Percentiles rank a stretch among this genome's conserved stretches.
phyloP scores from a whole-genome alignment of 352 stramenopile genomes.

The Heterotrichella gracilis region DNA sequence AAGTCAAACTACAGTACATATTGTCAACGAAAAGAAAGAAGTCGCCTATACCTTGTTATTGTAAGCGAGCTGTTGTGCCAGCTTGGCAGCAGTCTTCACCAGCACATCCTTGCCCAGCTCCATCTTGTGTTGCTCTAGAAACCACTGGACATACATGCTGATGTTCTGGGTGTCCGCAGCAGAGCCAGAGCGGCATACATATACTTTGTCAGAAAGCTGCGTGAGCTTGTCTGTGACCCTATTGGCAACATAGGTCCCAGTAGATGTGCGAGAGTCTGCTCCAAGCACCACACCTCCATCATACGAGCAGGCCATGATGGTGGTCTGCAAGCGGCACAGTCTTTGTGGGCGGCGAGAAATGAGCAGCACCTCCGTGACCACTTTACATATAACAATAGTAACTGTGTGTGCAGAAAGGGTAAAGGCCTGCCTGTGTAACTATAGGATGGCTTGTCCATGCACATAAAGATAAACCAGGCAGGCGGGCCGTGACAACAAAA shows the following conservation, averaged over 20 bases:
- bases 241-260: conserved; percentile 75
- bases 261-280: conserved; percentile 61
- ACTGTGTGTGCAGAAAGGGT: too few species aligned
- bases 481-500: too few species aligned
- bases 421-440: too few species aligned
- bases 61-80: conserved; percentile 80
- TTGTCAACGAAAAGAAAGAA: too few species aligned
- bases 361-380: too few species aligned
- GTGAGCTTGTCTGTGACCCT: conserved; percentile 87
- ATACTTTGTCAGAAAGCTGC: conserved; percentile 72
- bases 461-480: too few species aligned
- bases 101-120: conserved; percentile 14
- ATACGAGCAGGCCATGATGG: conserved; percentile 84
- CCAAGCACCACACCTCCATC: conserved; percentile 73
- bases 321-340: conserved; percentile 36
- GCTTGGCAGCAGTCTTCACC: conserved; percentile 78
- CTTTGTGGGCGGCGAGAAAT: too few species aligned
- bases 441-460: too few species aligned
- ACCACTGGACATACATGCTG: conserved; percentile 41
- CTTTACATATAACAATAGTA: too few species aligned
- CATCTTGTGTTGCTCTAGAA: conserved; percentile 32
- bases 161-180: conserved; percentile 71
- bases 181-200: conserved; percentile 72
- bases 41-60: conserved; percentile 97
- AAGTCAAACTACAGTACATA: too few species aligned